phyloP scores from a whole-genome alignment of 495 filamentous ascomycete genomes.

The Rusavskia elegans region DNA sequence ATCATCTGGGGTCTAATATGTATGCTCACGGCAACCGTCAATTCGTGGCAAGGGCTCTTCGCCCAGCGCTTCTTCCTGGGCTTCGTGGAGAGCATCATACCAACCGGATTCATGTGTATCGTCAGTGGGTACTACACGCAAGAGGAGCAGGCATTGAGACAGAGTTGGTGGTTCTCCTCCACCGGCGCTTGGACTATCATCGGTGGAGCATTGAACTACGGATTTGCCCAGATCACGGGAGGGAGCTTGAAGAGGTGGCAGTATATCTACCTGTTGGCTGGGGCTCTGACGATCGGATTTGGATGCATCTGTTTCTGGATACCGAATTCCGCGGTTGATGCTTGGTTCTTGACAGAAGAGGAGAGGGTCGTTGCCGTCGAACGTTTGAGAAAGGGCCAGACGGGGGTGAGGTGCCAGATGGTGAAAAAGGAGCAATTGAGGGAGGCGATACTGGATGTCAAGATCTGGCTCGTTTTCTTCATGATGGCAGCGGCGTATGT shows the following conservation, averaged over 20 bases:
- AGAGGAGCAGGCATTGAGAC: conserved; percentile 46
- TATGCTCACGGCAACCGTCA: conserved; percentile 52
- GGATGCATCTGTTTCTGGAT: conserved; percentile 43
- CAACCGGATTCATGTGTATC: conserved; percentile 53
- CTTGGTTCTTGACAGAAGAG: conserved; percentile 35
- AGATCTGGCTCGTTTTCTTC: conserved; percentile 36
- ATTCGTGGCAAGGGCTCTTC: conserved; percentile 45
- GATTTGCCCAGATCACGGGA: conserved; percentile 45
- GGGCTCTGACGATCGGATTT: conserved; percentile 46
- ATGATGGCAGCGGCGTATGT: conserved; percentile 40
- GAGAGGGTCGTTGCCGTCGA: conserved; percentile 39
- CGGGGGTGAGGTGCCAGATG: conserved; percentile 34
- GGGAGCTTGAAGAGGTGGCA: conserved; percentile 45
- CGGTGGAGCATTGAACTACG: conserved; percentile 51
- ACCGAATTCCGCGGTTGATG: conserved; percentile 35
- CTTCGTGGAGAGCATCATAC: conserved; percentile 50
- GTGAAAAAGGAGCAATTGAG: conserved; percentile 33
- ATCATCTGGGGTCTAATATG: conserved; percentile 51
- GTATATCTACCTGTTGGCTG: conserved; percentile 53
- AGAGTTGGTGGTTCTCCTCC: conserved; percentile 54
- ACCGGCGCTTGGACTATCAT: conserved; percentile 55
- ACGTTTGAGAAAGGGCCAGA: conserved; percentile 33
- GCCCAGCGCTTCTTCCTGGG: conserved; percentile 59
- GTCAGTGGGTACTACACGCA: conserved; percentile 52
- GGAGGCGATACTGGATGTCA: conserved; percentile 31